Percentiles rank a stretch among this genome's conserved stretches.
phyloP scores from a whole-genome alignment of 176 grass and related monocot genomes.

The Puya raimondii region DNA sequence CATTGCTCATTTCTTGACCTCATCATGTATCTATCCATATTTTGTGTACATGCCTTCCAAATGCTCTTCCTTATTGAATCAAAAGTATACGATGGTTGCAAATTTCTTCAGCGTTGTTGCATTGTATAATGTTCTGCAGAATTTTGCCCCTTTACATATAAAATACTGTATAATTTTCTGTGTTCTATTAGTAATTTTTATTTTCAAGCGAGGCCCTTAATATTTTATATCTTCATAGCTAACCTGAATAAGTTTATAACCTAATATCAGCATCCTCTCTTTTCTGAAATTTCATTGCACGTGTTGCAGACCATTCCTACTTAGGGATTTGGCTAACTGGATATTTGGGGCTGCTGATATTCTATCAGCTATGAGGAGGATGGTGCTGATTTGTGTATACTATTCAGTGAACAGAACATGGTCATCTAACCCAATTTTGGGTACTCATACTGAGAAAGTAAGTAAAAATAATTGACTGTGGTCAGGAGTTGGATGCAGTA shows the following conservation, averaged over 20 bases:
- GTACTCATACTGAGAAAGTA: not conserved
- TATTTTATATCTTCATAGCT: not conserved
- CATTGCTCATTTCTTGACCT: too few species aligned
- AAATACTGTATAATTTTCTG: too few species aligned
- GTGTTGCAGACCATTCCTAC: slow-evolving; percentile 16
- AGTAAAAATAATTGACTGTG: not conserved
- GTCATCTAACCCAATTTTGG: not conserved
- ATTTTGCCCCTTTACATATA: too few species aligned
- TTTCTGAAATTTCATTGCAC: slow-evolving; percentile 19
- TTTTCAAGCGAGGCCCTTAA: not conserved
- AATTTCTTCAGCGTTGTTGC: too few species aligned
- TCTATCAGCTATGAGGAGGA: not conserved
- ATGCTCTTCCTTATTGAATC: too few species aligned
- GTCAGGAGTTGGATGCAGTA: not conserved
- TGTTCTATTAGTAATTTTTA: too few species aligned
- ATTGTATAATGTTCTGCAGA: too few species aligned
- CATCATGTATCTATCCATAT: too few species aligned
- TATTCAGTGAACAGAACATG: not conserved
- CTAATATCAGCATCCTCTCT: not conserved
- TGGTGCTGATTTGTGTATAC: not conserved
- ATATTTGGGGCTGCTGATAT: slow-evolving; percentile 16
- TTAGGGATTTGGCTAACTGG: slow-evolving; percentile 18
- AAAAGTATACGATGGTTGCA: too few species aligned
- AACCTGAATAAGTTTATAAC: not conserved
- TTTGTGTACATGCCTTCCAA: too few species aligned